Percentiles rank a stretch among this genome's conserved stretches.
phyloP scores from a whole-genome alignment of 495 filamentous ascomycete genomes.

The Neurospora sp. region DNA sequence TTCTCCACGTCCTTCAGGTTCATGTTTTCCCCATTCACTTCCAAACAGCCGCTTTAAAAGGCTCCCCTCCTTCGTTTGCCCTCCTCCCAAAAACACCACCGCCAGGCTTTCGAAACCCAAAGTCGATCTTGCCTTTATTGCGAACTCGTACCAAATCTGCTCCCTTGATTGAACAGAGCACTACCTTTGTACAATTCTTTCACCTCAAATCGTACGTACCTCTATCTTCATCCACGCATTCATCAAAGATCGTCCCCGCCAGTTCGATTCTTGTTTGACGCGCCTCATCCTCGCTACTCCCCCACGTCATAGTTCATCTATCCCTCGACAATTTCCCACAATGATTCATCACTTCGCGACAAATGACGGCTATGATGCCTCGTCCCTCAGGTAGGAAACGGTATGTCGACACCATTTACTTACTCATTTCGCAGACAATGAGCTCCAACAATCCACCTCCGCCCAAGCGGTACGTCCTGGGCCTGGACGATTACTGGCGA shows the following conservation, averaged over 20 bases:
- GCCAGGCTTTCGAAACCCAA: neutral
- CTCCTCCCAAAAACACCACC: neutral
- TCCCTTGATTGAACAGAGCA: neutral
- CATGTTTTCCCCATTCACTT: neutral
- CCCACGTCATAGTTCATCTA: neutral
- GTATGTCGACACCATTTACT: neutral
- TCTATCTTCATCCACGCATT: neutral
- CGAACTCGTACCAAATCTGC: neutral
- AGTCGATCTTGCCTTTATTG: neutral
- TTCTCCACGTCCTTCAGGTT: neutral
- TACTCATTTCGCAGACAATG: neutral
- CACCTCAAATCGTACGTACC: neutral
- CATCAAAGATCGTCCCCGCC: neutral
- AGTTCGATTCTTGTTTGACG: neutral
- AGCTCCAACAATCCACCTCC: neutral
- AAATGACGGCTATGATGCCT: neutral
- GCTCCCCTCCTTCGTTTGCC: neutral
- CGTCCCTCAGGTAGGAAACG: neutral
- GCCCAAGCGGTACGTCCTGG: neutral
- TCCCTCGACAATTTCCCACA: neutral
- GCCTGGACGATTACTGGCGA: neutral
- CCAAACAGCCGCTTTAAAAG: neutral
- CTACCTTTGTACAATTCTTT: fast-evolving
- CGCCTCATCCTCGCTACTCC: neutral
- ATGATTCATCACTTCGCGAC: neutral